phyloP scores from a whole-genome alignment of 2,329 filamentous ascomycete species.

The Aspergillus puulaauensis region DNA sequence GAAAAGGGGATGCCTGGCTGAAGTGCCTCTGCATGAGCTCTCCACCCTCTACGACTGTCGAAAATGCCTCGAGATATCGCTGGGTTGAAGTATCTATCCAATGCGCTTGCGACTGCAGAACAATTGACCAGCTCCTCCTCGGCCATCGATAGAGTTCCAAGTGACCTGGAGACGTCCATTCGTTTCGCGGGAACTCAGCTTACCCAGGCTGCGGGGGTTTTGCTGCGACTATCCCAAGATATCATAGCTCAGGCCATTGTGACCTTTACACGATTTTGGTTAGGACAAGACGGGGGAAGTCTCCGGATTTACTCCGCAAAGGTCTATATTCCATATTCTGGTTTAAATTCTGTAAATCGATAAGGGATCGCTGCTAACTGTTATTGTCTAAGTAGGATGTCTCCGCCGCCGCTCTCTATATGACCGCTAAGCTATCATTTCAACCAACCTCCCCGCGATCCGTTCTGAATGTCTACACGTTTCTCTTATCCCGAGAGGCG shows the following conservation, averaged over 20 bases:
- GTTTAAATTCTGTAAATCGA: not conserved
- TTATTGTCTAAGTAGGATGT: conserved; percentile 58
- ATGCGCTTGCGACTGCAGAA: conserved; percentile 45
- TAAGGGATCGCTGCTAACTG: not conserved
- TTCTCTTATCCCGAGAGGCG: conserved; percentile 64
- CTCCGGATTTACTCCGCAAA: conserved; percentile 43
- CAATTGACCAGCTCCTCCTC: conserved; percentile 47
- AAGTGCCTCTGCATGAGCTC: not conserved
- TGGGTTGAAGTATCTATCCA: conserved; percentile 40
- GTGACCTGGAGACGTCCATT: conserved; percentile 44
- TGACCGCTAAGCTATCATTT: conserved; percentile 79
- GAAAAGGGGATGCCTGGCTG: not conserved
- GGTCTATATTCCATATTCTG: conserved; percentile 25
- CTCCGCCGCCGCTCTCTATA: conserved; percentile 77
- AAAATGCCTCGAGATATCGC: conserved; percentile 21
- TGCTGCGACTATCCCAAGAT: conserved; percentile 81
- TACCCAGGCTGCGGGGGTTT: conserved; percentile 55
- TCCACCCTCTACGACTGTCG: not conserved
- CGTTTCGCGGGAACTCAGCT: conserved; percentile 46
- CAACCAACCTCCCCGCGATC: conserved; percentile 74
- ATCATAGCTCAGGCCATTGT: conserved; percentile 83
- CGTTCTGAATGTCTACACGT: conserved; percentile 80
- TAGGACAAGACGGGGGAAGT: conserved; percentile 50
- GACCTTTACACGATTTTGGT: conserved; percentile 77
- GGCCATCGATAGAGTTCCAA: conserved; percentile 42